Conservation (phyloP, 306 rosid species). For the Benincasa hispida region DNA sequence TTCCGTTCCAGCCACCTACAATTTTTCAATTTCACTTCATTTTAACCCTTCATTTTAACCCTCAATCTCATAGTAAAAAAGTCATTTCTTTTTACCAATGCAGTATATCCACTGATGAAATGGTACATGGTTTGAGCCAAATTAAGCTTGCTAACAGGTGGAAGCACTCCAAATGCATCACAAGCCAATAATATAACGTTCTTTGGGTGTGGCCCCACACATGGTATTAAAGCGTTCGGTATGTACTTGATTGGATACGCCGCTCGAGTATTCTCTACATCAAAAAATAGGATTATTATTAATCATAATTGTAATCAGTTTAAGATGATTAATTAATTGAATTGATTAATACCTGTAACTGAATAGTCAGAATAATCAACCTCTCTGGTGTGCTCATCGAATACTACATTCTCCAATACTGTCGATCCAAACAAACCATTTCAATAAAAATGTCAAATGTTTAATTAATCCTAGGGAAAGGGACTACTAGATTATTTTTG, state of each 20-base stretch:
- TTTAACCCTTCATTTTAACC: not conserved
- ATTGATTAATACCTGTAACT: conserved; percentile 49
- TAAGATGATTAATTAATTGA: too few relatives aligned
- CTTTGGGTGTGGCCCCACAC: conserved; percentile 88
- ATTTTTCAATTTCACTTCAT: not conserved
- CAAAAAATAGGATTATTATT: not conserved
- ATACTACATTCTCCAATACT: conserved; percentile 86
- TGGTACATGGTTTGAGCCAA: conserved; percentile 92
- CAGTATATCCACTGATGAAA: conserved; percentile 91
- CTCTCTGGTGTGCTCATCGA: conserved; percentile 72
- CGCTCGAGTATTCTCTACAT: conserved; percentile 81
- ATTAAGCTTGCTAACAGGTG: conserved; percentile 81
- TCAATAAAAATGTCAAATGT: too few relatives aligned
- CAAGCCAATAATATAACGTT: conserved; percentile 85
- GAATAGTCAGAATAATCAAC: conserved; percentile 72
- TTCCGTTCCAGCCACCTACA: conserved; percentile 84
- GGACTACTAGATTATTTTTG: not conserved
- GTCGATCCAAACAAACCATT: not conserved
- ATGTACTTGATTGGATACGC: conserved; percentile 85
- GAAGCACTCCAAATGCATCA: conserved; percentile 90
- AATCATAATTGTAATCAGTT: too few relatives aligned
- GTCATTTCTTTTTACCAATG: conserved; percentile 34
- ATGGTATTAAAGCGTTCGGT: conserved; percentile 74
- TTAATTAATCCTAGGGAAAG: too few relatives aligned
- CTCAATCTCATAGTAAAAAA: not conserved